These are phyloP conservation scores for Didymella lethalis DNA, from an alignment of 2,329 filamentous ascomycete genomes.

Conservation along the genomic window DNA sequence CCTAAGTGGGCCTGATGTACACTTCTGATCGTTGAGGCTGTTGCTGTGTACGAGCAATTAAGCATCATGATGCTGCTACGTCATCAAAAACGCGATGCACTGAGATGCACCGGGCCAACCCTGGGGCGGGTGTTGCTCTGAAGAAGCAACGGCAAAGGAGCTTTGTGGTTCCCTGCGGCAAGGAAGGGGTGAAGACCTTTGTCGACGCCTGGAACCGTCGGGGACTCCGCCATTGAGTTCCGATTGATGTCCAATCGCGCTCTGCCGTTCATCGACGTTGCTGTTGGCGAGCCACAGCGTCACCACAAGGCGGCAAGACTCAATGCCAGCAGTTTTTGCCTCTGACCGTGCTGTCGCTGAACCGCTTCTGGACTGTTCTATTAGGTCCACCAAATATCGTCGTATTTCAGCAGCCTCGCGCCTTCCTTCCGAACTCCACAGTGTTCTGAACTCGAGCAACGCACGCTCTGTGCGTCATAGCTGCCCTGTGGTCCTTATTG, in stretches of 20 bases:
- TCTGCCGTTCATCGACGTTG: neutral
- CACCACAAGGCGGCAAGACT: constrained; percentile 6
- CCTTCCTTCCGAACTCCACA: neutral
- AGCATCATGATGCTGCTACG: constrained; percentile 17
- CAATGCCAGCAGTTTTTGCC: neutral
- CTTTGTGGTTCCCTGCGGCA: neutral
- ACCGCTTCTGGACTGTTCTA: constrained; percentile 21
- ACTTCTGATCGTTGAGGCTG: neutral
- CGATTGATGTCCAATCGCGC: constrained; percentile 1
- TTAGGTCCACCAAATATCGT: constrained; percentile 4
- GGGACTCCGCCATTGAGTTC: constrained; percentile 6
- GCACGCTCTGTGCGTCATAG: constrained; percentile 16
- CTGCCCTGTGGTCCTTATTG: neutral
- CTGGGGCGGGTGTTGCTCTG: neutral
- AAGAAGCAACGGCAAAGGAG: neutral
- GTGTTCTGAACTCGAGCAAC: neutral
- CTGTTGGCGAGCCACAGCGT: constrained; percentile 9
- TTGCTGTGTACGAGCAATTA: constrained; percentile 7
- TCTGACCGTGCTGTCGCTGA: constrained; percentile 14
- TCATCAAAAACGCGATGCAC: constrained; percentile 25
- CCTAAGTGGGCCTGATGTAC: constrained; percentile 16
- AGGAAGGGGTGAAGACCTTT: neutral
- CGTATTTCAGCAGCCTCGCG: constrained; percentile 8
- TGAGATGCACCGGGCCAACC: constrained; percentile 10
- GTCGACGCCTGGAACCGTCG: constrained; percentile 1